Conservation (phyloP, 164 flowering plant species). For the Nymphaea thermarum region DNA sequence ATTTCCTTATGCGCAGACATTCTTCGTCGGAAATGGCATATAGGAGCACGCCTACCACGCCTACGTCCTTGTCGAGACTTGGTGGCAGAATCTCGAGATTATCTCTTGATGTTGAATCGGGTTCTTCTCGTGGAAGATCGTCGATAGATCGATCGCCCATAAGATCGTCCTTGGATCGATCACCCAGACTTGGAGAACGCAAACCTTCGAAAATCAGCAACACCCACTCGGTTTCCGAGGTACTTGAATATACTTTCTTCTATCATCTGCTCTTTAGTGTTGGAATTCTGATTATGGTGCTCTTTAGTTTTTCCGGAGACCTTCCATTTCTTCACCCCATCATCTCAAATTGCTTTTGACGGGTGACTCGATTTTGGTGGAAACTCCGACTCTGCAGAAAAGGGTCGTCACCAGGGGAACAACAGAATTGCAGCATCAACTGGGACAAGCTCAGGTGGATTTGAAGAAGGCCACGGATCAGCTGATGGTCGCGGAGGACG, state of each 20-base stretch:
- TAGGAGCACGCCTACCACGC: neutral
- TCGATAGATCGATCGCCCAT: neutral
- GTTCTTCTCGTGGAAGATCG: neutral
- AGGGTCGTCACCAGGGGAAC: slow-evolving; percentile 1
- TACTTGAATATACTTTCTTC: too few species aligned
- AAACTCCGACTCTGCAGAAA: neutral
- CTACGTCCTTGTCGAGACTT: neutral
- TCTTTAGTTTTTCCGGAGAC: neutral
- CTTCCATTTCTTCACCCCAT: neutral
- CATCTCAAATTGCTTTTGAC: too few species aligned
- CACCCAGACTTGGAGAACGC: neutral
- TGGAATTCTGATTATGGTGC: neutral
- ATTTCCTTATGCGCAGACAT: neutral
- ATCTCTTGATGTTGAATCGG: neutral
- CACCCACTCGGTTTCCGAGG: neutral
- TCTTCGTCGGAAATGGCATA: neutral
- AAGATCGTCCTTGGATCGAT: neutral
- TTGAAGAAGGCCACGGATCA: slow-evolving; percentile 18
- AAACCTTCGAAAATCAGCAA: neutral
- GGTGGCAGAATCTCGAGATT: neutral
- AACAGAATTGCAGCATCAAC: slow-evolving; percentile 28
- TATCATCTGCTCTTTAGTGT: neutral
- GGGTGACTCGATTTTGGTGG: neutral
- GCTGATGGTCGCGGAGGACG: slow-evolving; percentile 24
- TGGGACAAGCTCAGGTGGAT: slow-evolving; percentile 25